Evolutionary conservation across 768 basidiomycete genomes (phyloP), one percentile per base, ranked within the genome.

Genomic region (Calocybe indica): DNA sequence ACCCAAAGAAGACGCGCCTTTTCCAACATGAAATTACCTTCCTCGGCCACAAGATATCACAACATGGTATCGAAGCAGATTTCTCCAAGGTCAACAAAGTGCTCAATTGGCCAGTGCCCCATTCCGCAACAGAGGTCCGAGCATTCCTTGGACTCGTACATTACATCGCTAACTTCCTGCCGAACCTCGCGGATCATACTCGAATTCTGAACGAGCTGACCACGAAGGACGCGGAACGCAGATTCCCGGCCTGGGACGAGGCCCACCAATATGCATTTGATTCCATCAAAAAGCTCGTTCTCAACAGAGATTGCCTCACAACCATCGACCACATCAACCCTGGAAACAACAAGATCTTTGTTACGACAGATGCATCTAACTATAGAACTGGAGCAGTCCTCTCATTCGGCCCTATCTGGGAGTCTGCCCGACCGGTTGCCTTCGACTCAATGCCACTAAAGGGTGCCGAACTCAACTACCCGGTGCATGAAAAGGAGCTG

Each of bases 271-370:
- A 39, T 56, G 0, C 52, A 55, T 55, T 30, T 39, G 0, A 45
- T 28, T 1, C 65, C 58, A 44, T 50, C 54, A 7, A 50, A 54
- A 0, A n/a, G 33, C 30, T 49, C 1, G 59, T 69, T 6, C 9
- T 54, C 0, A 37, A 62, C 8, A 62, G 60, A 58, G 57, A 61
- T 0, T 22, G 31, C 1, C 62, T 62, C 1, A 46, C 30, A 0
- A 52, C 50, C 0, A 55, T 61, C 8, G 58, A 65, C 0, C 52
- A 55, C 2, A 40, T 49, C 0, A 64, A 65, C 30, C 55, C 67
- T 0, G 61, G 67, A 0, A 62, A 59, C 36, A 43, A 66, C 13
- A 47, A 55, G 0, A 38, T 49, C 2, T 62, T 61, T 38, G 44
- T 68, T 0, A 63, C 64, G 0, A 39, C 47, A n/a, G 52, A 66